Conservation (phyloP, 2,329 filamentous ascomycete genomes). For the Arachnomyces sp. region DNA sequence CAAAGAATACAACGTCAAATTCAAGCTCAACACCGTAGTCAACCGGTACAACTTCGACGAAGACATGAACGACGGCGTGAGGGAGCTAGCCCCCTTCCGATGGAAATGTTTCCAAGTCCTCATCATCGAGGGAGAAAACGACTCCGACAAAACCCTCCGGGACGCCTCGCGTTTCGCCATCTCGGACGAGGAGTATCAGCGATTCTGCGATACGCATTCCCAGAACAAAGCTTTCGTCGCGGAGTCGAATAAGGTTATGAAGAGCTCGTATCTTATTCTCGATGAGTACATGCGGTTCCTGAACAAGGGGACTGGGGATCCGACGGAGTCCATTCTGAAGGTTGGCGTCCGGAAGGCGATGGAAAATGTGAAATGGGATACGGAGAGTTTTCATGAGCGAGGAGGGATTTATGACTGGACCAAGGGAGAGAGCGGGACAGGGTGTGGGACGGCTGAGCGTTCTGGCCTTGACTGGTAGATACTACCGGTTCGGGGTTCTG, state of each 20-base stretch:
- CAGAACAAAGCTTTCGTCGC: slow-evolving; percentile 38
- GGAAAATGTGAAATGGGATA: slow-evolving; percentile 40
- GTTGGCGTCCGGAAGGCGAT: slow-evolving; percentile 42
- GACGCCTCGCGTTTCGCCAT: slow-evolving; percentile 40
- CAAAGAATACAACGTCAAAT: slow-evolving; percentile 40
- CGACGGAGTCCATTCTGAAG: slow-evolving; percentile 34
- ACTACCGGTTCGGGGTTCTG: too few relatives aligned
- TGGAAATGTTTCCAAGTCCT: slow-evolving; percentile 52
- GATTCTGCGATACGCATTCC: slow-evolving; percentile 40
- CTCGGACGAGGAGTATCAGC: slow-evolving; percentile 38
- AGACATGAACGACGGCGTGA: slow-evolving; percentile 38
- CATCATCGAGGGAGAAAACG: slow-evolving; percentile 47
- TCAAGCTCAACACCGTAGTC: slow-evolving; percentile 52
- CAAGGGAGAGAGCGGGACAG: slow-evolving; percentile 10
- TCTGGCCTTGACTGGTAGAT: too few relatives aligned
- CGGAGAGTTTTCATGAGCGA: slow-evolving; percentile 35
- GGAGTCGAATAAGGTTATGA: slow-evolving; percentile 46
- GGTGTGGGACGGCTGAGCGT: not conserved
- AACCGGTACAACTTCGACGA: slow-evolving; percentile 42
- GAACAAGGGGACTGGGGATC: slow-evolving; percentile 33
- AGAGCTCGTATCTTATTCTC: slow-evolving; percentile 43
- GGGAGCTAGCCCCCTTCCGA: slow-evolving; percentile 39
- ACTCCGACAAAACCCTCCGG: slow-evolving; percentile 31
- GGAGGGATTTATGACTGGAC: slow-evolving; percentile 46
- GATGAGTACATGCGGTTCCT: slow-evolving; percentile 47